phyloP scores from a whole-genome alignment of 495 filamentous ascomycete genomes.

The Aspergillus wentii region DNA sequence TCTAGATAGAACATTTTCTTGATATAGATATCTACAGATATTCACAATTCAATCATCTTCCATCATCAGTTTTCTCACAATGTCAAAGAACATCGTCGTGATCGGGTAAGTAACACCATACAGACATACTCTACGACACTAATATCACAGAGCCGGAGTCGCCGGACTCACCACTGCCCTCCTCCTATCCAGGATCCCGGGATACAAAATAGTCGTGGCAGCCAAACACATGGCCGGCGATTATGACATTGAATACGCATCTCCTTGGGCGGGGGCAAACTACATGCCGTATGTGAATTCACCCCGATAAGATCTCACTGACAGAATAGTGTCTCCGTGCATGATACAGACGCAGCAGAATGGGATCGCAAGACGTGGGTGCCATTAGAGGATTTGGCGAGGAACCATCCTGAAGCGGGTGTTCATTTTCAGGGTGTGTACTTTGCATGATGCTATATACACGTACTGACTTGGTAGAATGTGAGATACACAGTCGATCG shows the following conservation, averaged over 20 bases:
- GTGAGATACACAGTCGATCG: constrained; percentile 42
- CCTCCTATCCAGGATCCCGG: constrained; percentile 58
- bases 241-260: constrained; percentile 88
- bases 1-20: no score
- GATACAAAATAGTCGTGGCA: constrained; percentile 62
- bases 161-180: constrained; percentile 78
- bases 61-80: background rate
- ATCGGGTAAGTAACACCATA: constrained; percentile 1
- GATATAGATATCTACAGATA: no score
- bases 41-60: background rate
- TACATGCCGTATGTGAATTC: constrained; percentile 58
- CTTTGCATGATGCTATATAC: background rate
- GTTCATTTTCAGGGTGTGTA: constrained; percentile 75
- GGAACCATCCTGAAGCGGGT: constrained; percentile 69
- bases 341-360: constrained; percentile 1
- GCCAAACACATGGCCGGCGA: constrained; percentile 79
- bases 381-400: constrained; percentile 51
- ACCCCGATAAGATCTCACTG: background rate
- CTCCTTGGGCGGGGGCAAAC: constrained; percentile 89
- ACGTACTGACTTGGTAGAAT: background rate
- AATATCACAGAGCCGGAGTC: constrained; percentile 67
- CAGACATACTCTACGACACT: background rate
- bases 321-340: background rate
- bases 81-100: constrained; percentile 2
- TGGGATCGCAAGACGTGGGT: constrained; percentile 62